Evolutionary conservation across 768 basidiomycete genomes (phyloP), one percentile per base, ranked within the genome.

Genomic region (Lactarius akahatsu): DNA sequence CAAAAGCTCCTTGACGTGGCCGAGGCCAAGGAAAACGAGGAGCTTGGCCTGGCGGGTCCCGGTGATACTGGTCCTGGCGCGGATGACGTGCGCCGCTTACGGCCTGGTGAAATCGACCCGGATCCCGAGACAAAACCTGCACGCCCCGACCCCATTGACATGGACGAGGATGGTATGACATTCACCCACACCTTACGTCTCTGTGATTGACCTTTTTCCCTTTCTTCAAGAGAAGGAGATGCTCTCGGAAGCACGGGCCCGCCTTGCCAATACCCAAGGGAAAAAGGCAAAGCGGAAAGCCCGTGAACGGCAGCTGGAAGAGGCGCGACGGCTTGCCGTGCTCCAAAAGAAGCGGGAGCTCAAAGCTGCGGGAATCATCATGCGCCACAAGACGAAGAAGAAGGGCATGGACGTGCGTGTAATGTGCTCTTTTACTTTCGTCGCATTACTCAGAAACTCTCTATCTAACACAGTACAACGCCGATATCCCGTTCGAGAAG

Each of bases 221-320:
- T 70, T 57, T 65, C 43, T 23, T 23, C 57, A 72, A 94, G 95
- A 98, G 78, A 98, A 98, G 87, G 97, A 98, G 77, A 98, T 99
- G 97, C 79, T 99, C 73, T 98, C 97, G 1, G 97, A 99, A 77
- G 97, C 97, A 34, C 89, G 97, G 71, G 97, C 97, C 7, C 89
- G 97, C 79, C 83, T 99, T 41, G 97, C 97, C 59, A 99, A 99
- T 75, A 99, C 97, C 0, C 97, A 99, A 77, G 97, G 97, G 41
- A 99, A 99, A 78, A 99, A 99, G 77, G 97, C 97, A 3, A 99
- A 99, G 77, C 90, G 97, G 71, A 99, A 98, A 78, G 97, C 96
- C 5, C 86, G 97, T 55, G 97, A 99, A 74, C 90, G 96, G 66
- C 96, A 98, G 73, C 80, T 99, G 43, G 97, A 99, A 75, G 97